Evolutionary conservation across 768 basidiomycete genomes (phyloP).

Genomic region (Pulveroboletus sp.): DNA sequence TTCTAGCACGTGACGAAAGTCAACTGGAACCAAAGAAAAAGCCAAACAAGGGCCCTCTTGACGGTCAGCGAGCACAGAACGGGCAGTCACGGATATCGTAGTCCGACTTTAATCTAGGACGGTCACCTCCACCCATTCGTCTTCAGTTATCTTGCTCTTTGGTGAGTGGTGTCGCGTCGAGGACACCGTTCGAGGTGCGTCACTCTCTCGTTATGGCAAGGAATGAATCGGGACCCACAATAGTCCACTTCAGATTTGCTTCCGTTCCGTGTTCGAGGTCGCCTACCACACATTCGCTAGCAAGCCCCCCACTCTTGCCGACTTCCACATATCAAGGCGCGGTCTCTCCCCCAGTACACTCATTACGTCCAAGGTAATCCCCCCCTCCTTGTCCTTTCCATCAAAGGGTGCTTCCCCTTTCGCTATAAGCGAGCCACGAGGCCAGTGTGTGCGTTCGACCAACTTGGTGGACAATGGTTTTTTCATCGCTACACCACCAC

Average conservation of each 20-base stretch:
- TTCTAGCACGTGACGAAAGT: constrained; percentile 35
- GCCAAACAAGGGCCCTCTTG: constrained; percentile 28
- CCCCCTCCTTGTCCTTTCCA: constrained; percentile 2
- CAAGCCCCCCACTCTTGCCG: neutral
- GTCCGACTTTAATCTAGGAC: constrained; percentile 21
- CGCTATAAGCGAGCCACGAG: constrained; percentile 24
- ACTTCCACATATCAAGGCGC: constrained; percentile 41
- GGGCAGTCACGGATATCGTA: constrained; percentile 14
- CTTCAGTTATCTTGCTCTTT: neutral
- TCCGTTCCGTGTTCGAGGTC: constrained; percentile 38
- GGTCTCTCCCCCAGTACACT: constrained; percentile 67
- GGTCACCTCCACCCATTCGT: neutral
- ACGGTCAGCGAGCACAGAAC: constrained; percentile 2
- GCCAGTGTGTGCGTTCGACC: constrained; percentile 12
- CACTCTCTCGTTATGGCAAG: constrained; percentile 33
- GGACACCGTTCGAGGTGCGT: neutral
- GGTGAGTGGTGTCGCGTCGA: constrained; percentile 12
- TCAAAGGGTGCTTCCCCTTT: constrained; percentile 2
- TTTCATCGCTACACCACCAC: constrained; percentile 19
- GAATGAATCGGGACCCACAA: constrained; percentile 49
- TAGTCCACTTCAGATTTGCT: constrained; percentile 39
- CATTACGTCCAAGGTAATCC: constrained; percentile 53
- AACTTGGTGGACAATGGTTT: constrained; percentile 24
- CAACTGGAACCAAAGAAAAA: constrained; percentile 53
- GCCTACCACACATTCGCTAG: neutral